Percentiles rank a stretch among this genome's conserved stretches.
These are phyloP conservation scores for Euphrasia confusa DNA, from an alignment of 257 asterid genomes.

Conservation along the genomic window DNA sequence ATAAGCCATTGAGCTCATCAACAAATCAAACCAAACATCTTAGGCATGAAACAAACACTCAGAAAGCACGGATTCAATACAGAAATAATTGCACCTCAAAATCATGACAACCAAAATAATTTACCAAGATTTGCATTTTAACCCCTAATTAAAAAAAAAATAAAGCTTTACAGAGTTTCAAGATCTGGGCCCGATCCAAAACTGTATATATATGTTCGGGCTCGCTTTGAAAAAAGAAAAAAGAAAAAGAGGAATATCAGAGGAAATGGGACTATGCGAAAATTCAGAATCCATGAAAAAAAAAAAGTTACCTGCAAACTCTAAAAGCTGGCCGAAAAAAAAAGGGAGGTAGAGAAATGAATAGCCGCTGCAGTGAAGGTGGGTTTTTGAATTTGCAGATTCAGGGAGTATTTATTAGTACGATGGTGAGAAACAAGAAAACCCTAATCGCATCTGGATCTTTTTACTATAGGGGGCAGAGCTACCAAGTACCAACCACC, in stretches of 20 bases:
- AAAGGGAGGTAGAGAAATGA: not conserved
- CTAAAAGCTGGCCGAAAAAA: not conserved
- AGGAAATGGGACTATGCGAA: not conserved
- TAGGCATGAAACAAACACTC: not conserved
- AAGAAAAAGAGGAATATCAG: no score
- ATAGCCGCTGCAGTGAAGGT: not conserved
- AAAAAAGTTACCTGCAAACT: slow-evolving; percentile 11
- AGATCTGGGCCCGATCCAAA: slow-evolving; percentile 29
- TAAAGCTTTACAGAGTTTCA: not conserved
- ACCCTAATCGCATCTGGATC: slow-evolving; percentile 12
- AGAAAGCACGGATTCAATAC: not conserved
- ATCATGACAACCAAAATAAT: not conserved
- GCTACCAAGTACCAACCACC: not conserved
- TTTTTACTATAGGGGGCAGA: not conserved
- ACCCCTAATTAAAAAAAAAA: not conserved
- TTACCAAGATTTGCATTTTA: not conserved
- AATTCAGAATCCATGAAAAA: not conserved
- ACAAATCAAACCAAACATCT: no score
- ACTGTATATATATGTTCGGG: not conserved
- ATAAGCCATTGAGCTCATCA: no score
- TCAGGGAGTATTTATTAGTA: not conserved
- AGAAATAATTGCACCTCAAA: slow-evolving; percentile 1
- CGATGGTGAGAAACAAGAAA: not conserved
- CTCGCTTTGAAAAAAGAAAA: not conserved
- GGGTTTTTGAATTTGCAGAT: not conserved